Evolutionary conservation across 306 rosid species (phyloP), one percentile per base, ranked within the genome.

Genomic region (Fagus crenata): DNA sequence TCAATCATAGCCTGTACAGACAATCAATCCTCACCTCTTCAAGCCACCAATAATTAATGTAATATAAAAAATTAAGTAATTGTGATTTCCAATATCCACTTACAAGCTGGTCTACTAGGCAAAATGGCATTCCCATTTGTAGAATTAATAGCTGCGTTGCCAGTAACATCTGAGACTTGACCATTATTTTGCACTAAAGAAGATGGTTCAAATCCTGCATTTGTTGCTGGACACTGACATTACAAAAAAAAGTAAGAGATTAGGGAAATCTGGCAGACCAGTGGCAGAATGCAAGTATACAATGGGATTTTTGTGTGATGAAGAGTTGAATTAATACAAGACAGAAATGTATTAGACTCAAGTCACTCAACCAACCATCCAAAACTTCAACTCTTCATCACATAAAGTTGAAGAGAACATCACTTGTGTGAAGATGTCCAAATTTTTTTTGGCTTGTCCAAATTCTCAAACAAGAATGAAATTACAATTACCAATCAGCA

Each of bases 1-100:
- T 86, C 82, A 84, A 67, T 81, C 89, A 49, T 84, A 79, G 79
- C 90, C 97, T 89, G 85, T 74, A 78, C 71, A 51, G 72, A 75
- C 13, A 72, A 68, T 78, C 43, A 76, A 59, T 53, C 69, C 41
- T 74, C 35, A 39, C 55, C 39, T 51, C 6, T 64, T 49, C 63
- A 67, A 64, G 49, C 71, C 49, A 60, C 40, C 71, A 17, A 60
- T 36, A n/a, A 74, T 28, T 43, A 15, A 40, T 7, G 42, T 42
- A 65, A 35, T 17, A 51, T 49, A 35, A 31, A 72, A 67, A 22
- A 53, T 69, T 56, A 78, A 60, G 40, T 9, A 32, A 28, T 32
- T 40, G 2, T 33, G 13, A 60, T 9, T 60, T 60, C 65, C 33
- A 77, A 82, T 71, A 40, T 72, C 41, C 32, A 82, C 91, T 82